Evolutionary conservation across 768 basidiomycete genomes (phyloP), one percentile per base, ranked within the genome.

Genomic region (Suillus paluster): DNA sequence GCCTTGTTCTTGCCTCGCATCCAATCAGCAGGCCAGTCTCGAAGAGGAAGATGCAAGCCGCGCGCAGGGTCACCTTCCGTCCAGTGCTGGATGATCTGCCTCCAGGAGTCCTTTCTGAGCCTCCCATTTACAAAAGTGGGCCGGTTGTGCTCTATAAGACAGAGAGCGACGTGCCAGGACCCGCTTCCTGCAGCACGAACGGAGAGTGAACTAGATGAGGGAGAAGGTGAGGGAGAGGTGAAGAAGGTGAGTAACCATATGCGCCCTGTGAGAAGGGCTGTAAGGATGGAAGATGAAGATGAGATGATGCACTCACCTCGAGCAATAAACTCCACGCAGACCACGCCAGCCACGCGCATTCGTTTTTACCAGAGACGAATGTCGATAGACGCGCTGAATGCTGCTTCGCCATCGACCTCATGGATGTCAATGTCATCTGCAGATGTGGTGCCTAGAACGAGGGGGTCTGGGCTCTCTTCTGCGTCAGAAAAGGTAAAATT

Each of bases 241-340:
- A 69, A 71, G 25, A 73, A 73, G 0, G 54, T 64, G 12, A 73
- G 65, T 3, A 65, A 71, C 72, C 72, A 73, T 65, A 73, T 69
- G 4, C 73, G 66, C 2, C 72, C 72, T 73, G 14, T 17, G 19
- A n/a, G n/a, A n/a, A n/a, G n/a, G n/a, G n/a, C n/a, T n/a, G n/a
- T n/a, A n/a, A n/a, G n/a, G n/a, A n/a, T n/a, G n/a, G n/a, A n/a
- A 1, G 14, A 34, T 11, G 52, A 7, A n/a, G 38, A 38, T 23
- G 53, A 54, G 21, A 25, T 5, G 11, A 38, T 42, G 36, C 4
- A 12, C 23, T 56, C 25, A 81, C 83, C 81, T 71, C 78, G 73
- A 10, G 89, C 89, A 58, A 91, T 87, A 64, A 91, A 91, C 62
- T 92, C 89, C 17, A 89, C 67, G 5, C 64, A 67, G 44, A 90